Conservation (phyloP, 2,329 filamentous ascomycete genomes). For the Fusarium sp. region DNA sequence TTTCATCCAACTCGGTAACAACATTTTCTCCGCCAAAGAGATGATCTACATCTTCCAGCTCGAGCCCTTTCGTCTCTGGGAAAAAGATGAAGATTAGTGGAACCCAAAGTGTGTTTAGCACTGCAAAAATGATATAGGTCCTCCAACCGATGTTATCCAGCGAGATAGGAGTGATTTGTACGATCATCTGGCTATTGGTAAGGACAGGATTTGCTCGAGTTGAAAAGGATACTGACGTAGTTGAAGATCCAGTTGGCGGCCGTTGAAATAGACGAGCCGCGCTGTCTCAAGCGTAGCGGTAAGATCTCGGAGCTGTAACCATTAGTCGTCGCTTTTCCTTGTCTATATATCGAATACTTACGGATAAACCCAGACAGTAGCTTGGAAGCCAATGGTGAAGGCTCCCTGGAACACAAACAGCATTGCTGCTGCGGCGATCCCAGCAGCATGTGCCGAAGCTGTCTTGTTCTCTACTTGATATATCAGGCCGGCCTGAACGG, state of each 20-base stretch:
- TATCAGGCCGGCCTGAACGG: slow-evolving; percentile 54
- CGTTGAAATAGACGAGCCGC: slow-evolving; percentile 49
- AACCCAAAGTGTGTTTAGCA: slow-evolving; percentile 47
- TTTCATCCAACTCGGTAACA: slow-evolving; percentile 26
- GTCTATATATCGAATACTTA: slow-evolving; percentile 9
- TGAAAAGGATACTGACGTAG: slow-evolving; percentile 39
- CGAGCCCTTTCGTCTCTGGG: slow-evolving; percentile 59
- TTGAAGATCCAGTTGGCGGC: slow-evolving; percentile 52
- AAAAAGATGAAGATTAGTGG: slow-evolving; percentile 57
- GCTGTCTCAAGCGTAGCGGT: slow-evolving; percentile 47
- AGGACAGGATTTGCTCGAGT: rapidly evolving
- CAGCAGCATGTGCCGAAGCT: slow-evolving; percentile 47
- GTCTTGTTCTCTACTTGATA: slow-evolving; percentile 54
- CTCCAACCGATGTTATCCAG: slow-evolving; percentile 58
- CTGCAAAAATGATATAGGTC: slow-evolving; percentile 63
- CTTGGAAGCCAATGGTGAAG: slow-evolving; percentile 54
- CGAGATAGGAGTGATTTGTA: slow-evolving; percentile 38
- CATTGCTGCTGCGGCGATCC: slow-evolving; percentile 55
- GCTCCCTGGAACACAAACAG: slow-evolving; percentile 55
- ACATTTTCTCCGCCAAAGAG: slow-evolving; percentile 34
- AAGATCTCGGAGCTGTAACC: slow-evolving; percentile 47
- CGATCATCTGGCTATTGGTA: slow-evolving; percentile 10
- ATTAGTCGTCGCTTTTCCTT: neutral
- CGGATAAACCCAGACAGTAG: slow-evolving; percentile 51
- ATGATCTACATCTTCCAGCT: slow-evolving; percentile 60